Evolutionary conservation across 192 early-diverging fungal species (phyloP).

Genomic region (Pilobolus umbonatus): DNA sequence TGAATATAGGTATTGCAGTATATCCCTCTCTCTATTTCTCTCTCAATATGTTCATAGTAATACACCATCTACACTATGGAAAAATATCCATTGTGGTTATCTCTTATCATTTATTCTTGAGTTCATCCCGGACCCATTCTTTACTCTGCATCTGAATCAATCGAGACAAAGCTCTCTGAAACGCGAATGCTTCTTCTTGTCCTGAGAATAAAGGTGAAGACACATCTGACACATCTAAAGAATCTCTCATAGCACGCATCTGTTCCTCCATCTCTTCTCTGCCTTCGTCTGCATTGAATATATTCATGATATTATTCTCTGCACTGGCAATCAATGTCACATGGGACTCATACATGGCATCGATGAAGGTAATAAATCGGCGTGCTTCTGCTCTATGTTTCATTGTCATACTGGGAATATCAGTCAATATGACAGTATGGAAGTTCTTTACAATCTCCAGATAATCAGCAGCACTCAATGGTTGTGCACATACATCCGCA

Average conservation of each 20-base stretch:
- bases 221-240: conserved; percentile 42
- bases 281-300: conserved; percentile 69
- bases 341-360: conserved; percentile 87
- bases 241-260: conserved; percentile 61
- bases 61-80: no score
- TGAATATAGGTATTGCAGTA: no score
- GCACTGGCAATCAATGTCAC: conserved; percentile 68
- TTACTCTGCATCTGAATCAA: conserved; percentile 89
- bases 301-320: conserved; percentile 53
- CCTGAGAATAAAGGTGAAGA: conserved; percentile 69
- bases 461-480: conserved; percentile 85
- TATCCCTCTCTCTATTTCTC: no score
- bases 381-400: conserved; percentile 80
- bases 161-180: conserved; percentile 87
- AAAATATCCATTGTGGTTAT: no score
- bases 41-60: no score
- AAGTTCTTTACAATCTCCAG: conserved; percentile 74
- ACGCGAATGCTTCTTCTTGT: conserved; percentile 95
- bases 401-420: conserved; percentile 68
- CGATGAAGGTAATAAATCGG: conserved; percentile 91
- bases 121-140: conserved; percentile 71
- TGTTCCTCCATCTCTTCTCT: conserved; percentile 33
- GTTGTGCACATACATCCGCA: conserved; percentile 66
- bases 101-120: no score
- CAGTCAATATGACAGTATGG: conserved; percentile 72